Base-by-base conservation (phyloP, 2,329 filamentous ascomycete species). In the Aspergillus fischeri region DNA sequence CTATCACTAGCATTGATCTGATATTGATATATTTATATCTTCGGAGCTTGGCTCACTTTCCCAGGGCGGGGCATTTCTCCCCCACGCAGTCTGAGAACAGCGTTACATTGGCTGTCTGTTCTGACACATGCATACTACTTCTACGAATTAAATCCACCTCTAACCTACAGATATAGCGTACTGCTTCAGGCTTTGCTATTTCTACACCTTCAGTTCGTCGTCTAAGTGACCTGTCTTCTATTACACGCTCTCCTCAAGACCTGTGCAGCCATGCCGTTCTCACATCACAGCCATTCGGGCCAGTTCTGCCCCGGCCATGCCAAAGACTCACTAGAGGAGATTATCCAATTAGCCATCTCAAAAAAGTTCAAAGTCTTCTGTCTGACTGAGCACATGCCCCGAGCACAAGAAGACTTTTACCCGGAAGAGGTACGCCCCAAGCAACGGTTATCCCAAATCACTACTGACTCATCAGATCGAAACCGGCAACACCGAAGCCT, bases 211-310 rank as follows among this genome's bases (percentile, higher is more conserved):
- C 5, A 3, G 5, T 7, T 17, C 32, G 6, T 38, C 2, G 32
- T 38, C 32, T 7, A 17, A 17, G 32, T 38, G 32, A 17, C 14
- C 14, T 38, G 11, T 14, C 32, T 38, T 17, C 32, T 38, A 38
- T 38, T n/a, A 17, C 14, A 38, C 14, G 32, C 32, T 38, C 32
- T 1, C 28, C 32, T 38, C 32, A 28, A 45, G 25, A 60, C 1
- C 32, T 7, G 10, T 11, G 10, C 35, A 21, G 70, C 47, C 53
- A 97, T 97, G 94, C 92, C 93, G 1, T 96, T 96, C 78, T 95
- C 94, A 4, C 95, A 97, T 80, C 94, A 99, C 76, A 96, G 91
- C 70, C 94, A 99, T 78, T 97, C 94, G 41, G 94, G 94, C 62
- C 91, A 99, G 73, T 99, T 99, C 80, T 99, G 94, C 78, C 87